Percentiles rank a stretch among this genome's conserved stretches.
These are phyloP conservation scores for Pichia sp. DNA, from an alignment of 1,139 yeast species.

Conservation along the genomic window DNA sequence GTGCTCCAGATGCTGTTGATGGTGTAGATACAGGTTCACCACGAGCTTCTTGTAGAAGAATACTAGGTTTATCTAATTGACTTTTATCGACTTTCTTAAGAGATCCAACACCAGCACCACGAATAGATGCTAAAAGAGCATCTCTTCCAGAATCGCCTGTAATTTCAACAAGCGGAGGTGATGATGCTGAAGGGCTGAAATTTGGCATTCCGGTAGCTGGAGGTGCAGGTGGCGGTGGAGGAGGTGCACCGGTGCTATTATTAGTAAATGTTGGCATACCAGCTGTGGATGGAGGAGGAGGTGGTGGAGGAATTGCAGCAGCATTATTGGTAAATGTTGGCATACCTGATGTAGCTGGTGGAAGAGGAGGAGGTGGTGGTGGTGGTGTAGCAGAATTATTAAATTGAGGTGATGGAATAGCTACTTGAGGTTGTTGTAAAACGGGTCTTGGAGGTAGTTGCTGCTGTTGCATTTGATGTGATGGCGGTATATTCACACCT, in stretches of 20 bases:
- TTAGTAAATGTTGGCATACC: slow-evolving; percentile 24
- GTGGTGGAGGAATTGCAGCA: slow-evolving; percentile 27
- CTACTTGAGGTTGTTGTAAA: slow-evolving; percentile 19
- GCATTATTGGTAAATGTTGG: slow-evolving; percentile 3
- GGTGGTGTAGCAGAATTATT: slow-evolving; percentile 10
- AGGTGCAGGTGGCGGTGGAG: slow-evolving; percentile 19
- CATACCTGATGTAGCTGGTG: slow-evolving; percentile 25
- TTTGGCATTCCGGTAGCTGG: slow-evolving; percentile 24
- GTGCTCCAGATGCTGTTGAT: slow-evolving; percentile 20
- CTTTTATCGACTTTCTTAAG: slow-evolving; percentile 77
- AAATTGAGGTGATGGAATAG: slow-evolving; percentile 24
- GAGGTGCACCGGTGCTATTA: slow-evolving; percentile 22
- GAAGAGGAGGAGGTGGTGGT: slow-evolving; percentile 27
- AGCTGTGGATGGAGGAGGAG: slow-evolving; percentile 29
- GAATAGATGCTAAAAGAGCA: slow-evolving; percentile 80
- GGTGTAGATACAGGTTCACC: slow-evolving; percentile 43
- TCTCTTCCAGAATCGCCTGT: slow-evolving; percentile 53
- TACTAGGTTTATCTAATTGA: slow-evolving; percentile 74
- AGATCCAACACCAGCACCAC: slow-evolving; percentile 65
- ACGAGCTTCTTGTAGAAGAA: slow-evolving; percentile 59
- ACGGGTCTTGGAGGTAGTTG: slow-evolving; percentile 13
- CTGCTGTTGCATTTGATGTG: slow-evolving; percentile 1
- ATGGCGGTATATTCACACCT: slow-evolving; percentile 15
- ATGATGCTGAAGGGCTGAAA: slow-evolving; percentile 14
- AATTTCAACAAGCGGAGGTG: slow-evolving; percentile 26